Evolutionary conservation across 2,329 filamentous ascomycete genomes (phyloP).

Genomic region (Macroventuria anomochaeta): DNA sequence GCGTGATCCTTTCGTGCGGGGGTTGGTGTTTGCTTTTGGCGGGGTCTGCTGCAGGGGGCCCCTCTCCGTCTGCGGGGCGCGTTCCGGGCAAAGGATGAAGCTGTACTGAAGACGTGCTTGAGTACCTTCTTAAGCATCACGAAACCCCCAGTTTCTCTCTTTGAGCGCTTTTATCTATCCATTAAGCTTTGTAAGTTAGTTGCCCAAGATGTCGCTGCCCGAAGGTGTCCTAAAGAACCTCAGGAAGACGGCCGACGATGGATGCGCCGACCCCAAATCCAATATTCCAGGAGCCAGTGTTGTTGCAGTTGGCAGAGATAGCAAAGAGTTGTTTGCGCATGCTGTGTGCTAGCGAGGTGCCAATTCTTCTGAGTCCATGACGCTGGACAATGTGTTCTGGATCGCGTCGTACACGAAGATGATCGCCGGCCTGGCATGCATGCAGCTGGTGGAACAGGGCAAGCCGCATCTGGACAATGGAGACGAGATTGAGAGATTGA

Average conservation of each 20-base stretch:
- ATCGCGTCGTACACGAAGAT: constrained; percentile 58
- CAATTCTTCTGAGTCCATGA: constrained; percentile 58
- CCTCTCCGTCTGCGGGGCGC: neutral
- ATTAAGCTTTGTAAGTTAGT: too few relatives aligned
- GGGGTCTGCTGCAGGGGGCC: neutral
- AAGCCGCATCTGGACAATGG: constrained; percentile 39
- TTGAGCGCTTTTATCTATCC: neutral
- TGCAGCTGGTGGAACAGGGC: constrained; percentile 46
- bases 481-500: constrained; percentile 36
- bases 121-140: neutral
- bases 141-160: neutral
- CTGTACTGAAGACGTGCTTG: neutral
- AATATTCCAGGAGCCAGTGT: constrained; percentile 52
- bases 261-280: constrained; percentile 25
- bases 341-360: constrained; percentile 51
- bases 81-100: neutral
- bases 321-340: constrained; percentile 50
- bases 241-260: constrained; percentile 25
- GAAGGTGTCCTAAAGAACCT: constrained; percentile 18
- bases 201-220: constrained; percentile 20
- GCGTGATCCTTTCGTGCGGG: constrained; percentile 5
- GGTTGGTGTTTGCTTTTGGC: neutral
- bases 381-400: constrained; percentile 64
- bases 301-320: constrained; percentile 52
- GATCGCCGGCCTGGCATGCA: constrained; percentile 39